Conservation (phyloP, 1,284 basidiomycete species). For the Schizophyllum amplum region DNA sequence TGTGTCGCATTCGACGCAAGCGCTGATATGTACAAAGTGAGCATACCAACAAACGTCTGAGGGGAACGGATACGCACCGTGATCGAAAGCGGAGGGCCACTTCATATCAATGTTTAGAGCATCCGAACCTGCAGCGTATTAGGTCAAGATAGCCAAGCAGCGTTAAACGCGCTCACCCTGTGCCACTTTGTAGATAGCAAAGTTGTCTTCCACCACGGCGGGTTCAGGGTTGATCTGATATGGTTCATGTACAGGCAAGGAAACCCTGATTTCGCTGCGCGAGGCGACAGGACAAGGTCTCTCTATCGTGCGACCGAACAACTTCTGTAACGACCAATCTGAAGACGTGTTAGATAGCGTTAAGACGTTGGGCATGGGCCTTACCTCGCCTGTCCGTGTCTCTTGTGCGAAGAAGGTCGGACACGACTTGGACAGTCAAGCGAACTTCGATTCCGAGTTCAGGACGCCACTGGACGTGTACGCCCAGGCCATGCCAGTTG, state of each 20-base stretch:
- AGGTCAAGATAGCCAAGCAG: slow-evolving; percentile 8
- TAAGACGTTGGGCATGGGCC: slow-evolving; percentile 9
- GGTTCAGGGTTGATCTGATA: slow-evolving; percentile 48
- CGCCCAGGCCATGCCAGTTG: slow-evolving; percentile 81
- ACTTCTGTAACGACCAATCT: slow-evolving; percentile 76
- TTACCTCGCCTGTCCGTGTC: slow-evolving; percentile 48
- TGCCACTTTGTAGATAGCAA: slow-evolving; percentile 42
- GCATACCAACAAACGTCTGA: neutral
- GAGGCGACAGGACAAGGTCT: slow-evolving; percentile 52
- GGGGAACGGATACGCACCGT: slow-evolving; percentile 37
- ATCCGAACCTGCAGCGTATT: slow-evolving; percentile 5
- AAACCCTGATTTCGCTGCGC: slow-evolving; percentile 44
- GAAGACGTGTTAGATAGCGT: neutral
- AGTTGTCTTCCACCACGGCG: slow-evolving; percentile 19
- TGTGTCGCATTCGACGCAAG: neutral
- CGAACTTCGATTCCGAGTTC: slow-evolving; percentile 49
- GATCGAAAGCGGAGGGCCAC: slow-evolving; percentile 53
- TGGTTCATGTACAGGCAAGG: slow-evolving; percentile 31
- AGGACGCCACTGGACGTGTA: slow-evolving; percentile 62
- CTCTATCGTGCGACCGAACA: slow-evolving; percentile 67
- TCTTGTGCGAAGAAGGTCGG: slow-evolving; percentile 64
- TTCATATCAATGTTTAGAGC: slow-evolving; percentile 48
- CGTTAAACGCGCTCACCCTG: slow-evolving; percentile 28
- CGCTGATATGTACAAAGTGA: slow-evolving; percentile 19
- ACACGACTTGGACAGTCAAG: slow-evolving; percentile 76